phyloP scores from a whole-genome alignment of 1,139 yeast genomes.

The Suhomyces guaymorum region DNA sequence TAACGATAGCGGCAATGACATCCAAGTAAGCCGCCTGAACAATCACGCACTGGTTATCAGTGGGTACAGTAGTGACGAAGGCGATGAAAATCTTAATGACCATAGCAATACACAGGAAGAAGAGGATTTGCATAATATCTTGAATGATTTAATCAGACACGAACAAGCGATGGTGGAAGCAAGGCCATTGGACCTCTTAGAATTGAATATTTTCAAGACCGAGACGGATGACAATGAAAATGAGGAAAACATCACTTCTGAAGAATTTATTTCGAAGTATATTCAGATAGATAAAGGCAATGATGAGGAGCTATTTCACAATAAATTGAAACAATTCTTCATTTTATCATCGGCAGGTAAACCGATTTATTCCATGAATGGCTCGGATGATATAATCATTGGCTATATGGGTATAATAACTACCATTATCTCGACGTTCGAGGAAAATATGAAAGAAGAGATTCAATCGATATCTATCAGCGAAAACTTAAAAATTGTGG shows the following conservation, averaged over 20 bases:
- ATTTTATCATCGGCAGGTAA: slow-evolving; percentile 91
- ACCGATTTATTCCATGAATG: slow-evolving; percentile 83
- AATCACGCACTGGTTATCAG: slow-evolving; percentile 1
- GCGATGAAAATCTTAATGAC: slow-evolving; percentile 12
- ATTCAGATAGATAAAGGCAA: slow-evolving; percentile 25
- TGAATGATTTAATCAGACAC: slow-evolving; percentile 28
- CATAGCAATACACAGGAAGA: slow-evolving; percentile 24
- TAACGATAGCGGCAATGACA: slow-evolving; percentile 6
- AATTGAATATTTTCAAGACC: slow-evolving; percentile 13
- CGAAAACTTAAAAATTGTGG: slow-evolving; percentile 52
- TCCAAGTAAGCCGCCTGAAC: slow-evolving; percentile 8
- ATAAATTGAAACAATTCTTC: slow-evolving; percentile 66
- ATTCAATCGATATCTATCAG: slow-evolving; percentile 30
- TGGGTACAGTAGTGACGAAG: slow-evolving; percentile 11
- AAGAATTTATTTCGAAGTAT: slow-evolving; percentile 19
- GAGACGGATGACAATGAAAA: neutral
- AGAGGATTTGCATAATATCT: slow-evolving; percentile 30
- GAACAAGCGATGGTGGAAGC: slow-evolving; percentile 10
- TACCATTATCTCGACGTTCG: slow-evolving; percentile 64
- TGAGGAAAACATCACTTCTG: neutral
- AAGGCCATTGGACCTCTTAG: slow-evolving; percentile 9
- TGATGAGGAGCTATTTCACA: slow-evolving; percentile 35
- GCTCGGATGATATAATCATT: slow-evolving; percentile 66
- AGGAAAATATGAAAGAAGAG: slow-evolving; percentile 40
- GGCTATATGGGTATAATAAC: slow-evolving; percentile 78